Conservation (phyloP, 768 basidiomycete genomes). For the Amanita rimosa region DNA sequence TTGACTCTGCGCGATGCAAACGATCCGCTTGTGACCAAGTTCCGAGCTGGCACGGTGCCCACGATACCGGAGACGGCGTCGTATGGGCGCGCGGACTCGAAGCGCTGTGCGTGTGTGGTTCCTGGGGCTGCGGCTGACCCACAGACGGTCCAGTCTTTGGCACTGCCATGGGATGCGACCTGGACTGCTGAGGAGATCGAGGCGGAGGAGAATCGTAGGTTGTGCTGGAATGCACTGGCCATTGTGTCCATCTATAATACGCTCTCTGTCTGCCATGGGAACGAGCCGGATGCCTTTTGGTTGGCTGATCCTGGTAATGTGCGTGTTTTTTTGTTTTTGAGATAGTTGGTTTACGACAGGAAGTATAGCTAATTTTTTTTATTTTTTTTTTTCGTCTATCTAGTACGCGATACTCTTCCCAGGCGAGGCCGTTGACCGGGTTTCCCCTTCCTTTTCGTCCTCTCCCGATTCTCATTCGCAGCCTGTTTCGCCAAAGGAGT, state of each 20-base stretch:
- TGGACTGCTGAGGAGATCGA: conserved; percentile 47
- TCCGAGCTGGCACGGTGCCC: conserved; percentile 40
- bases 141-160: conserved; percentile 33
- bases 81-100: conserved; percentile 11
- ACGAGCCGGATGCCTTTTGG: conserved; percentile 43
- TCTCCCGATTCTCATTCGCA: conserved; percentile 18
- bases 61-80: conserved; percentile 19
- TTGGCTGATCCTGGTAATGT: conserved; percentile 62
- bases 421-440: conserved; percentile 52
- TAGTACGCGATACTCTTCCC: conserved; percentile 65
- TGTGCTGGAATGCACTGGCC: conserved; percentile 67
- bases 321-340: too few relatives aligned
- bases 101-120: conserved; percentile 37
- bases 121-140: conserved; percentile 24
- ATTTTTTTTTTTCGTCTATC: background rate
- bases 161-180: conserved; percentile 47
- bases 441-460: conserved; percentile 21
- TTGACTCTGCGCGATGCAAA: conserved; percentile 46
- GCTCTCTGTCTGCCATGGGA: conserved; percentile 56
- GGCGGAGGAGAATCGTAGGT: conserved; percentile 61
- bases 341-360: too few relatives aligned
- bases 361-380: conserved; percentile 7
- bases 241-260: conserved; percentile 59
- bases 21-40: conserved; percentile 42
- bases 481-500: conserved; percentile 55